Evolutionary conservation across 1,284 basidiomycete genomes (phyloP), one percentile per base, ranked within the genome.

Genomic region (Athelia sp.): DNA sequence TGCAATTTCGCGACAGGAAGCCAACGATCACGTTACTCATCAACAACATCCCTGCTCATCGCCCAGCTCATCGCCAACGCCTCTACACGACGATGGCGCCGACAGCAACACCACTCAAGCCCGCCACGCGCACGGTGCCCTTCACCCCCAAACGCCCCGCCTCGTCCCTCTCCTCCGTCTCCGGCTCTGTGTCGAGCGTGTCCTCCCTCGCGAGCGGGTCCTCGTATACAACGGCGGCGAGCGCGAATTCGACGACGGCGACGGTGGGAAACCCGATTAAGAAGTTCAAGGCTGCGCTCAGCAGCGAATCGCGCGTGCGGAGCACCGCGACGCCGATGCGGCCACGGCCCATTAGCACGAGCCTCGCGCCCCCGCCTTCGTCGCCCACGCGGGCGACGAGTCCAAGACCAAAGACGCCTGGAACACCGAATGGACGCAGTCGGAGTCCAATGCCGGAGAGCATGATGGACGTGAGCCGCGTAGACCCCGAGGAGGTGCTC

Each of bases 401-500:
- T 18, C 68, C 69, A 8, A 55, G 64, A 47, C 69, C 78, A 18
- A 80, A 73, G 58, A 70, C 64, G 21, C 69, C 66, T 13, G 60
- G 62, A n/a, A 67, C 65, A 0, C 67, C 66, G 4, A 51, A 65
- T 42, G 55, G 62, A 48, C 66, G 65, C 53, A n/a, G n/a, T n/a
- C 4, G 26, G 13, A 78, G 71, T 44, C 77, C 76, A 1, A 64
- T 59, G n/a, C 62, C 69, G 6, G 64, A 73, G 2, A 82, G 81
- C 56, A 80, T 84, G 58, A 85, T 87, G 82, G 86, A 88, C 53
- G 81, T 87, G n/a, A 85, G 78, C 62, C 76, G 79, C 49, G 73
- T 88, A 29, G 83, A 89, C 61, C 84, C 85, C 3, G 88, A 90
- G 61, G 81, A 85, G 14, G 84, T 77, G 0, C 69, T 90, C 10